Percentiles rank a stretch among this genome's conserved stretches.
phyloP scores from a whole-genome alignment of 306 rosid species.

The Potentilla sterilis region DNA sequence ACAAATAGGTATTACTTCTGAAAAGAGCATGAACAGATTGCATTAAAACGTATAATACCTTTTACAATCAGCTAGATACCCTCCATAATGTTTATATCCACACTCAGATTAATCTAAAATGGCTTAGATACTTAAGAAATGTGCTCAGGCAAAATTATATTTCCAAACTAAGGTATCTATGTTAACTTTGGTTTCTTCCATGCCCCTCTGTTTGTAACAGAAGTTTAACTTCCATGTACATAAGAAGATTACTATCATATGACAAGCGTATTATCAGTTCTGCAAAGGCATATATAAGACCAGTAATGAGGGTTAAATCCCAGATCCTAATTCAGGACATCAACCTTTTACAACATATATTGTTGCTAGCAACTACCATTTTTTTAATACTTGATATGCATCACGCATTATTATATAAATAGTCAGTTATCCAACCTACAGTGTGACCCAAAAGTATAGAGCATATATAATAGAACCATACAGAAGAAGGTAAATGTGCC shows the following conservation, averaged over 20 bases:
- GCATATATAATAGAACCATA: neutral
- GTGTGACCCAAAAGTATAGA: neutral
- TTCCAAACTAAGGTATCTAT: neutral
- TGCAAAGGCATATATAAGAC: neutral
- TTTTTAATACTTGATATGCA: neutral
- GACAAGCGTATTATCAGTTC: neutral
- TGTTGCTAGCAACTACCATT: neutral
- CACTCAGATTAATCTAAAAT: neutral
- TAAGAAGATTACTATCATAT: neutral
- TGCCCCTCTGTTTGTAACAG: neutral
- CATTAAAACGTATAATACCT: neutral
- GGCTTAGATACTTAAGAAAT: neutral
- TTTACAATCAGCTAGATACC: neutral
- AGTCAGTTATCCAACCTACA: neutral
- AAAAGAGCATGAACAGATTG: neutral
- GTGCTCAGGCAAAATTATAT: neutral
- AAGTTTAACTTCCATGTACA: neutral
- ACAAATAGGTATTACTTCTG: neutral
- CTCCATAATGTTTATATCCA: neutral
- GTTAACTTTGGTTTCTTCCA: neutral
- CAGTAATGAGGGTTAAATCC: neutral
- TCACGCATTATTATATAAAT: neutral
- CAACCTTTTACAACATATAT: neutral
- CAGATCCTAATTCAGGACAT: neutral
- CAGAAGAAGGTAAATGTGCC: neutral